Evolutionary conservation across 1,139 yeast genomes (phyloP), one percentile per base, ranked within the genome.

Genomic region (Kurtzmaniella quercitrusa): DNA sequence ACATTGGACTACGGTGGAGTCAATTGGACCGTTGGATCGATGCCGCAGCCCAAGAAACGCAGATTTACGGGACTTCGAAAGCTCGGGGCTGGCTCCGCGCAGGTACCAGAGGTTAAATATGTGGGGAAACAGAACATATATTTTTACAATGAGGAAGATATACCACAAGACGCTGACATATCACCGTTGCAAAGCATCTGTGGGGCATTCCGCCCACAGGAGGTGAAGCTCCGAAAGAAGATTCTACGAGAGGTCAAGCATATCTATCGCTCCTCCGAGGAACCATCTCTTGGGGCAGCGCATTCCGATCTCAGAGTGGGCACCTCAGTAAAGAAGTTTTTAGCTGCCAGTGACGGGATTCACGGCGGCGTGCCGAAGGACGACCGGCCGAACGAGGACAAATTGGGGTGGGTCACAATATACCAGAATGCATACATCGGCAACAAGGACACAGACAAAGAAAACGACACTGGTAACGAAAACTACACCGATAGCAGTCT

Each of bases 341-440:
- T 65, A 51, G 60, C 62, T 2, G 73, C 81, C 1, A 78, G 80
- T n/a, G 86, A 81, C 57, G 86, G 86, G 1, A 62, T 80, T 3
- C 63, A 68, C 42, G 65, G 62, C 43, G 65, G 57, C 46, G 66
- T 68, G 43, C 82, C 84, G 0, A 63, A 63, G 8, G 87, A 82
- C 55, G 87, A 81, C 56, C 63, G 73, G 3, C 85, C 86, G 0
- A 79, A 77, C 54, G 80, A 77, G 39, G 72, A 67, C 44, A 81
- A 79, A 51, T 51, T 80, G 34, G 86, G 87, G 0, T 81, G 87
- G 87, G 56, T 81, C 4, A 79, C 86, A 0, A 65, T 81, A 2
- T 80, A 76, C 51, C 84, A 81, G 38, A 78, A 77, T 44, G 46
- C 48, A 2, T 41, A 52, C 42, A 41, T 64, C 12, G 60, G 65